Base-by-base conservation (phyloP, 2,329 filamentous ascomycete genomes). In the Colletotrichum scovillei region DNA sequence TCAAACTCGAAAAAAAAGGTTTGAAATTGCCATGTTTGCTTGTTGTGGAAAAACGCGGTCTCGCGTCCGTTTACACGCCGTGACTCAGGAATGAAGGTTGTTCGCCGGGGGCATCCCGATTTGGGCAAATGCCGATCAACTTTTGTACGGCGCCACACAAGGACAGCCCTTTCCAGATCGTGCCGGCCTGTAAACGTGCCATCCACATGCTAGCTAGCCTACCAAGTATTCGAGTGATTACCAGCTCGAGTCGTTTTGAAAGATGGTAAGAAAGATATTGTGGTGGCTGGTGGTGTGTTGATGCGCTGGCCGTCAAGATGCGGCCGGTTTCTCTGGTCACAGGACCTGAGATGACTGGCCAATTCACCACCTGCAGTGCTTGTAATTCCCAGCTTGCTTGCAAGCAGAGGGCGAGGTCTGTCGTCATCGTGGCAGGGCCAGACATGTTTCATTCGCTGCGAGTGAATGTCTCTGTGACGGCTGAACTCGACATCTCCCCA, bases 231-330 rank as follows among this genome's bases (percentile, higher is more conserved):
- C 11, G 7, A 19, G 26, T 28, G 14, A 28, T 3, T 9, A 26
- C 9, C 6, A 4, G 19, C 19, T 53, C 38, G 8, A 53, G 49
- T 24, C 38, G 22, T 53, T 22, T 3, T 28, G 0, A 19, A 59
- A 8, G 56, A 59, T n/a, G 4, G 19, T 32, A 2, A 59, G 11
- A 4, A 22, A n/a, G 22, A 9, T 14, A 32, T 38, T 35, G 22
- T 24, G 68, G 42, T 55, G 46, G 68, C 63, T 62, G 63, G 63
- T 71, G 68, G 63, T 62, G 63, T n/a, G 14, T 42, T 58, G 42
- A 53, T 22, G n/a, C 55, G 46, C 32, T 64, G 59, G 59, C 26
- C 58, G 26, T 55, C 57, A 38, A 52, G 11, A 24, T 55, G 66
- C 46, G 57, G 52, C 60, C 52, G 11, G 19, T 11, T 53, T 57